Evolutionary conservation across 805 yeast species (phyloP), one percentile per base, ranked within the genome.

Genomic region (Candida pseudofarinosa): DNA sequence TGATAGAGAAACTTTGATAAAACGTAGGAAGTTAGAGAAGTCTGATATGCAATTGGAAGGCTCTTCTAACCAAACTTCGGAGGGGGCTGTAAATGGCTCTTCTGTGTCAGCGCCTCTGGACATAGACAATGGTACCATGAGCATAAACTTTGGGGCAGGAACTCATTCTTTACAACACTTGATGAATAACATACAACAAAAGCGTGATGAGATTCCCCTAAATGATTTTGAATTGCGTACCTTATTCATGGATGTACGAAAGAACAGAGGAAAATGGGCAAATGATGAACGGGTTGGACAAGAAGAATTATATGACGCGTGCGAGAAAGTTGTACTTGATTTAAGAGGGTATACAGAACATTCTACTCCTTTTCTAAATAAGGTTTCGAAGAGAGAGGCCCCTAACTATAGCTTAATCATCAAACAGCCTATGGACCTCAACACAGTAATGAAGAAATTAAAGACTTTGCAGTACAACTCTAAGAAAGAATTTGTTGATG

Each of bases 201-300:
- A 85, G 45, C 78, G 96, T 53, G 87, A 88, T n/a, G 77, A 79
- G 46, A 68, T 91, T 43, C 71, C 74, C 15, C 69, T 93, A 26
- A 81, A 88, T 8, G 98, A 91, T 55, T 71, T 78, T 43, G 98
- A 93, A 59, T 76, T 93, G 43, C 79, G 91, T 46, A 85, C 85
- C 46, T 70, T 93, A 48, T 83, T 93, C 41, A 78, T 87, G 76
- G 99, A 93, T 58, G 98, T 93, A 7, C 75, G 97, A 39, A 93
- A 90, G 54, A 91, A 90, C 58, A 72, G 98, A 45, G 95, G 98
- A 0, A 93, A 93, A 64, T 93, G 99, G 99, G 95, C 97, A 6
- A 87, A 87, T 44, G 97, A 93, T 58, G 96, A 90, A 44, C 76
- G 86, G 47, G 82, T 93, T 35, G 99, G 99, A 4, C 99, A 93